Conservation (phyloP, 305 asterid species). For the Rubia tinctorum region DNA sequence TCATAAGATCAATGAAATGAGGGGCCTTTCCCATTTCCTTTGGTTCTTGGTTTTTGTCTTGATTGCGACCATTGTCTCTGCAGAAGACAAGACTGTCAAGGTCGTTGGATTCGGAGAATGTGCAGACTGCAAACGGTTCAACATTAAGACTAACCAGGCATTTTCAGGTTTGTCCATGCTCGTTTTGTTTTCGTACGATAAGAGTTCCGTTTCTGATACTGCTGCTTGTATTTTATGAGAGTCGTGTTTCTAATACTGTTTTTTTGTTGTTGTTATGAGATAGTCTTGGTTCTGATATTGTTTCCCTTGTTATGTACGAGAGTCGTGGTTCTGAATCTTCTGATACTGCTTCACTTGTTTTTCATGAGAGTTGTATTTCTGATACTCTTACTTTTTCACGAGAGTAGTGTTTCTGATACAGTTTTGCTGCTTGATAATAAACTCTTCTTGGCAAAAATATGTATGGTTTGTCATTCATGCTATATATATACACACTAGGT, state of each 20-base stretch:
- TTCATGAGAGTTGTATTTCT: not conserved
- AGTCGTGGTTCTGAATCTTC: not conserved
- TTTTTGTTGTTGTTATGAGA: too few relatives aligned
- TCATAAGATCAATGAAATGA: slow-evolving; percentile 19
- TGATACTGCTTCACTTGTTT: not conserved
- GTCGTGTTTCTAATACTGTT: not conserved
- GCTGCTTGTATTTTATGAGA: too few relatives aligned
- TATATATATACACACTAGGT: not conserved
- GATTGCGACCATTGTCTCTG: slow-evolving; percentile 33
- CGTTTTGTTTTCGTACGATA: not conserved
- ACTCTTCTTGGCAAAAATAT: too few relatives aligned
- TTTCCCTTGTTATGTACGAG: not conserved
- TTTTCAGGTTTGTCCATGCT: slow-evolving; percentile 29
- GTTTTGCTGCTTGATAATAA: too few relatives aligned
- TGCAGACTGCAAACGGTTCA: slow-evolving; percentile 41
- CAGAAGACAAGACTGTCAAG: slow-evolving; percentile 42
- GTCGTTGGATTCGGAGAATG: slow-evolving; percentile 64
- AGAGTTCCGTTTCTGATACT: not conserved
- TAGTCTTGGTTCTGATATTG: not conserved
- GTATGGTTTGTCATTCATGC: too few relatives aligned
- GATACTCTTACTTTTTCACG: too few relatives aligned
- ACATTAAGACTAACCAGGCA: slow-evolving; percentile 33
- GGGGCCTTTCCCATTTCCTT: slow-evolving; percentile 42
- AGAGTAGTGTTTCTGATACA: not conserved
- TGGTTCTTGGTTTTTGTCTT: slow-evolving; percentile 41